Conservation (phyloP, 352 stramenopile genomes). For the Phytopythium sindhum region DNA sequence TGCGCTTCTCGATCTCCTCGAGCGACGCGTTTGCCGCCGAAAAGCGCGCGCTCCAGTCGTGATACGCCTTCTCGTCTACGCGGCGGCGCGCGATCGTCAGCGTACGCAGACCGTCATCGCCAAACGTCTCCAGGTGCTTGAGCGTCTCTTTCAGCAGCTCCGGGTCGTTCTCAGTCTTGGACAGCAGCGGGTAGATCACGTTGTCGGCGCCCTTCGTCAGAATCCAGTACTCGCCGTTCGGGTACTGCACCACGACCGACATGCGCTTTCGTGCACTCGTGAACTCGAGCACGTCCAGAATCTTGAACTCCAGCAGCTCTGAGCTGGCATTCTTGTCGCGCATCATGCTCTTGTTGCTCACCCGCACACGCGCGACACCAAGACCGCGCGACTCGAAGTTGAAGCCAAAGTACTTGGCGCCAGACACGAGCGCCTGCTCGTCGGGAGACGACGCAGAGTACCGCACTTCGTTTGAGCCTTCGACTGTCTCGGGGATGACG, state of each 20-base stretch:
- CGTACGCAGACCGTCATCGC: conserved; percentile 80
- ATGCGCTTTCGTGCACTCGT: conserved; percentile 87
- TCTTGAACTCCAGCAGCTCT: conserved; percentile 64
- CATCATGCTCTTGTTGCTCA: conserved; percentile 44
- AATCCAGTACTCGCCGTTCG: conserved; percentile 63
- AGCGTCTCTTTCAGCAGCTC: conserved; percentile 58
- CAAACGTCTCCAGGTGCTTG: conserved; percentile 75
- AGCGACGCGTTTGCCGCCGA: conserved; percentile 62
- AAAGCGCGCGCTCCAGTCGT: conserved; percentile 59
- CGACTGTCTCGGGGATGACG: conserved; percentile 61
- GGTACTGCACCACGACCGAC: conserved; percentile 72
- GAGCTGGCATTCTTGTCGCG: conserved; percentile 26
- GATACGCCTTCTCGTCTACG: conserved; percentile 58
- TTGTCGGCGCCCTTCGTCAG: conserved; percentile 93
- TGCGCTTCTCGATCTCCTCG: conserved; percentile 81
- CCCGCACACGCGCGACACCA: conserved; percentile 55
- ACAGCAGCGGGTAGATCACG: conserved; percentile 84
- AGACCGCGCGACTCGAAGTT: conserved; percentile 66
- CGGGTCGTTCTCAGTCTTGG: conserved; percentile 49
- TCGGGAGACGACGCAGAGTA: conserved; percentile 83
- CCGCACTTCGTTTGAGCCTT: conserved; percentile 48
- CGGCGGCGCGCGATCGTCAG: conserved; percentile 68
- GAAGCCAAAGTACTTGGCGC: conserved; percentile 78
- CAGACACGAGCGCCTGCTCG: conserved; percentile 88
- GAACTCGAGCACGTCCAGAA: conserved; percentile 96